Evolutionary conservation across 805 yeast species (phyloP), one percentile per base, ranked within the genome.

Genomic region (Tetrapisispora arboricola): DNA sequence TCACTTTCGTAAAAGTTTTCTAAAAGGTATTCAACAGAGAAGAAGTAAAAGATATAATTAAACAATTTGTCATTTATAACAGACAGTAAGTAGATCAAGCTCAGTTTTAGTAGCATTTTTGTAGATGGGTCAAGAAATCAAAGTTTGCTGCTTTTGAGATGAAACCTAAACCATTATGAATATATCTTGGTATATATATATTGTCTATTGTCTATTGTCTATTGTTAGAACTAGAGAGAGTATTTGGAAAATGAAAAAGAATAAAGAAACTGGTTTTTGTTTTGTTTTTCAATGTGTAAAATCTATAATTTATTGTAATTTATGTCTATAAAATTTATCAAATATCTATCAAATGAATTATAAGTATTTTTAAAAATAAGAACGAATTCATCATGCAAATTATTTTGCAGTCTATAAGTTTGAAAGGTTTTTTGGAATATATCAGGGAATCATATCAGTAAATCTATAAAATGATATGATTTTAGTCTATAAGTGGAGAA

Each of bases 291-390:
- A 28, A 30, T 30, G 33, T 30, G 17, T 30, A 30, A 29, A 30
- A 30, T 30, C 22, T 30, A 30, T 30, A 17, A 30, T 30, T 17
- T 30, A 30, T 20, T 21, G n/a, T n/a, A n/a, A 20, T 21, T 21
- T 32, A 13, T 12, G 36, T 32, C 36, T 32, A 32, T 32, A 32
- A 32, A 32, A 32, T 32, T 26, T 32, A 32, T 32, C 31, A 28
- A 32, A 32, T 20, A 21, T 32, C 36, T 32, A 32, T 32, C 33
- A 18, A 32, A 32, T 32, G 16, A 32, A 20, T 20, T 27, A 27
- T 27, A 15, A 27, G 29, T 27, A 15, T 27, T 27, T 27, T 7
- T 20, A 20, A 32, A 21, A 21, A 17, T 18, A 32, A 32, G 36
- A 32, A 32, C 36, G 24, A 32, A 13, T 20, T 17, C 24, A 32